Evolutionary conservation across 768 basidiomycete species (phyloP).

Genomic region (Myochromella boudieri): DNA sequence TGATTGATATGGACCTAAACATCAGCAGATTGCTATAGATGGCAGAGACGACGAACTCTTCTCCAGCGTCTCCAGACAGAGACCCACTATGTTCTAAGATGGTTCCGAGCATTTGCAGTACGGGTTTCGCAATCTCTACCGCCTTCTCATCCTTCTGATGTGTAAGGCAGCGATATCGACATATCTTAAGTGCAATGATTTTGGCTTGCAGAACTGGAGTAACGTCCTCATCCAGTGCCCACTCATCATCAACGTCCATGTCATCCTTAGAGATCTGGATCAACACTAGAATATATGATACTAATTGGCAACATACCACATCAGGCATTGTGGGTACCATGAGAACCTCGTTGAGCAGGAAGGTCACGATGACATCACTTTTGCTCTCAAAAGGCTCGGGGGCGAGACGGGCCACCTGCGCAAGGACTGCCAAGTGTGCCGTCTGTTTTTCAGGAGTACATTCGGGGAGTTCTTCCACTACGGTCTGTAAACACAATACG

Average conservation of each 20-base stretch:
- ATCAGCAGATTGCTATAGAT: not conserved
- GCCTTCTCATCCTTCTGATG: conserved; percentile 60
- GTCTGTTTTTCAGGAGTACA: conserved; percentile 53
- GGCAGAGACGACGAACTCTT: conserved; percentile 47
- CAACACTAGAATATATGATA: not conserved
- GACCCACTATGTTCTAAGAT: conserved; percentile 72
- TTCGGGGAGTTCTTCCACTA: conserved; percentile 51
- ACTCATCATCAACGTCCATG: conserved; percentile 68
- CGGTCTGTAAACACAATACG: conserved; percentile 40
- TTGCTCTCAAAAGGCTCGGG: conserved; percentile 76
- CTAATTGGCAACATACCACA: conserved; percentile 38
- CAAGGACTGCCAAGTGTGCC: conserved; percentile 69
- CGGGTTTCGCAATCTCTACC: conserved; percentile 68
- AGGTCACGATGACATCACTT: conserved; percentile 72
- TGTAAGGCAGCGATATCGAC: conserved; percentile 76
- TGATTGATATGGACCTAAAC: conserved; percentile 21
- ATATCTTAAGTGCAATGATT: conserved; percentile 75
- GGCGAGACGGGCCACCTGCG: conserved; percentile 67
- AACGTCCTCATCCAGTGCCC: conserved; percentile 71
- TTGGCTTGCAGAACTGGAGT: conserved; percentile 63
- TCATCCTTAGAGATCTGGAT: conserved; percentile 42
- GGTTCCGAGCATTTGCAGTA: conserved; percentile 71
- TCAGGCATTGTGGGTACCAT: conserved; percentile 52
- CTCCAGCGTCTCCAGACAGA: conserved; percentile 42
- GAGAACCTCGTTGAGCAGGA: conserved; percentile 69